Evolutionary conservation across 306 rosid genomes (phyloP), one percentile per base, ranked within the genome.

Genomic region (Calophaca sinica): DNA sequence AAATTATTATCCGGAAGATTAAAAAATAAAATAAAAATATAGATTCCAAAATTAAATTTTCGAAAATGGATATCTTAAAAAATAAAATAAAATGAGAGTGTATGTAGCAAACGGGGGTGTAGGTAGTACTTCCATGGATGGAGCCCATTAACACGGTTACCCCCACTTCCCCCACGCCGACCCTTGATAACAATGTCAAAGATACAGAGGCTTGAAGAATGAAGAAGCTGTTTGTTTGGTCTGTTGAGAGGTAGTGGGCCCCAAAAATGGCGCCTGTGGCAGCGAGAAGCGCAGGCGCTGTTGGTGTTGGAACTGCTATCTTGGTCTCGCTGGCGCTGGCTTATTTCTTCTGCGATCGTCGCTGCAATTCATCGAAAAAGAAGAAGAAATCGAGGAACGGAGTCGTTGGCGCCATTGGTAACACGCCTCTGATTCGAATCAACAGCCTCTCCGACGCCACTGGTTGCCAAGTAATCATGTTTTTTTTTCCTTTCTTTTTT

Each of bases 391-490:
- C 70, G 1, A 72, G 50, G 55, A 80, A 52, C 36, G 98, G 98
- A 39, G 62, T 90, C 1, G 57, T 87, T 8, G 91, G 73, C 35
- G 97, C 98, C 79, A 86, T 94, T 63, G 98, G 98, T 13, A 88
- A 91, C 73, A 91, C 98, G 3, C 96, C 96, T 59, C 76, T 94
- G n/a, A 91, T 94, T 68, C 89, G 96, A 61, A 94, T 91, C 75
- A 94, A 79, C 70, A 88, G 96, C 83, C 93, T 90, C 80, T 94
- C 98, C 5, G 90, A 85, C 6, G 98, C 98, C 71, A 90, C 98
- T n/a, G 97, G 96, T 32, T 94, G 98, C 73, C 81, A 94, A 29
- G 98, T 85, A 75, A 49, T 8, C 61, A 32, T 26, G n/a, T n/a
- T n/a, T 12, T 35, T 8, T 5, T 14, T 38, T 71, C 54, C 41